Conservation (phyloP, 1,139 yeast species). For the Debaryomycetaceae sp. region DNA sequence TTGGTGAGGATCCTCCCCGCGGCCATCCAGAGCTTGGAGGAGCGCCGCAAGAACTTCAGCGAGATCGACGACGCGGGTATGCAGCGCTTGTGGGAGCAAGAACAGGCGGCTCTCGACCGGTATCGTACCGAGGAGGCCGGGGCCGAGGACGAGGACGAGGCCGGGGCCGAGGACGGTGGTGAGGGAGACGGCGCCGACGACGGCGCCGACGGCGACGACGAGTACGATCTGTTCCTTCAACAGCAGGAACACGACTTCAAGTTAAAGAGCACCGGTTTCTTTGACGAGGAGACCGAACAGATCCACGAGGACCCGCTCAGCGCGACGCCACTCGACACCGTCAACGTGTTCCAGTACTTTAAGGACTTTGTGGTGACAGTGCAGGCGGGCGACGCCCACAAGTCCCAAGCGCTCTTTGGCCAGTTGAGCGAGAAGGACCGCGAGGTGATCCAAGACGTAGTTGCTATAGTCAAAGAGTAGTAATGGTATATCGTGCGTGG, state of each 20-base stretch:
- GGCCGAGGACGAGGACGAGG: constrained; percentile 11
- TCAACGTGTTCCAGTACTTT: constrained; percentile 51
- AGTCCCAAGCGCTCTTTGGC: constrained; percentile 13
- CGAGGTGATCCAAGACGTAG: constrained; percentile 8
- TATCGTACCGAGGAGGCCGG: constrained; percentile 11
- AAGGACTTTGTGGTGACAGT: constrained; percentile 10
- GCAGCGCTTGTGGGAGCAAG: constrained; percentile 7
- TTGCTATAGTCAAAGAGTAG: constrained; percentile 9
- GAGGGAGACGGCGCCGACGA: constrained; percentile 20
- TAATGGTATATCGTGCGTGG: constrained; percentile 3
- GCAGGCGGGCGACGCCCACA: constrained; percentile 10
- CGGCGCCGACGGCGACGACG: constrained; percentile 33
- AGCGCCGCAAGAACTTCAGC: constrained; percentile 46
- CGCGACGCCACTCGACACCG: constrained; percentile 68
- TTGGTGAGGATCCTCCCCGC: constrained; percentile 61
- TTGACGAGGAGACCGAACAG: constrained; percentile 48
- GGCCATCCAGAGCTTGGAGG: constrained; percentile 64
- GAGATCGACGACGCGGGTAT: constrained; percentile 28
- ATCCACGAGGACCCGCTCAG: constrained; percentile 78
- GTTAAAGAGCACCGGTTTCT: constrained; percentile 33
- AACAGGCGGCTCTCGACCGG: constrained; percentile 6
- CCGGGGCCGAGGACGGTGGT: constrained; percentile 15
- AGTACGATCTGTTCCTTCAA: constrained; percentile 16
- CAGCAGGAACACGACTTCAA: constrained; percentile 37
- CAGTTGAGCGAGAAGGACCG: constrained; percentile 11